Percentiles rank a stretch among this genome's conserved stretches.
These are phyloP conservation scores for Fusarium beomiforme DNA, from an alignment of 2,329 filamentous ascomycete genomes.

Conservation along the genomic window DNA sequence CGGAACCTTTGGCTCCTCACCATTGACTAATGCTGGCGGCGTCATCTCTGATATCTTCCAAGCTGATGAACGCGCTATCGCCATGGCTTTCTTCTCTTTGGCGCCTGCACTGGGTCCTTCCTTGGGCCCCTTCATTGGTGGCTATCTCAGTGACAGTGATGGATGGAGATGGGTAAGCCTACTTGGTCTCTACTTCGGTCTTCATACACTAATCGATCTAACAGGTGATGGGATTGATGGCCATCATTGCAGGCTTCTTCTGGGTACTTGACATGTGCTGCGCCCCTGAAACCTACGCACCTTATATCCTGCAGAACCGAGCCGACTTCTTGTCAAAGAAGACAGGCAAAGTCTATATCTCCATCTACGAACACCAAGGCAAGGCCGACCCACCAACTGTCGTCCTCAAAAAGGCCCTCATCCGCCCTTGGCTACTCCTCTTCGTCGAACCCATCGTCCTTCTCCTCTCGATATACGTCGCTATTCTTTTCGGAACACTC, in stretches of 20 bases:
- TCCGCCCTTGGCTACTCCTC: slow-evolving; percentile 71
- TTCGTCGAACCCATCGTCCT: slow-evolving; percentile 74
- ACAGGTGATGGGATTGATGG: slow-evolving; percentile 68
- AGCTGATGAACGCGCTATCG: slow-evolving; percentile 63
- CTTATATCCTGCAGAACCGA: slow-evolving; percentile 63
- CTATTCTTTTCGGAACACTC: slow-evolving; percentile 64
- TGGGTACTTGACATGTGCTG: slow-evolving; percentile 63
- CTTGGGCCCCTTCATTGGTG: slow-evolving; percentile 68
- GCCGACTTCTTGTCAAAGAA: slow-evolving; percentile 59
- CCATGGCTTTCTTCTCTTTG: slow-evolving; percentile 68
- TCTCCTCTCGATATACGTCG: slow-evolving; percentile 70
- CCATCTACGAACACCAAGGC: slow-evolving; percentile 56
- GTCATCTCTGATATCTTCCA: slow-evolving; percentile 72
- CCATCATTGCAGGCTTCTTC: slow-evolving; percentile 67
- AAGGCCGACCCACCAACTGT: slow-evolving; percentile 54
- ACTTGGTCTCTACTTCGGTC: rapidly evolving
- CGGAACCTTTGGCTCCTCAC: slow-evolving; percentile 69
- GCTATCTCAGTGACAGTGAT: slow-evolving; percentile 66
- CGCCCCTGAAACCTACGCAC: slow-evolving; percentile 69
- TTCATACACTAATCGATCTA: not conserved
- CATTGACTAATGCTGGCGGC: slow-evolving; percentile 70
- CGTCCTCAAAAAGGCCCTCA: slow-evolving; percentile 64
- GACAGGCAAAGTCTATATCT: slow-evolving; percentile 66
- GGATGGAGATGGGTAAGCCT: slow-evolving; percentile 66
- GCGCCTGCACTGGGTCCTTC: slow-evolving; percentile 72